Evolutionary conservation across 2,329 filamentous ascomycete species (phyloP), one percentile per base, ranked within the genome.

Genomic region (Neofusicoccum cordaticola): DNA sequence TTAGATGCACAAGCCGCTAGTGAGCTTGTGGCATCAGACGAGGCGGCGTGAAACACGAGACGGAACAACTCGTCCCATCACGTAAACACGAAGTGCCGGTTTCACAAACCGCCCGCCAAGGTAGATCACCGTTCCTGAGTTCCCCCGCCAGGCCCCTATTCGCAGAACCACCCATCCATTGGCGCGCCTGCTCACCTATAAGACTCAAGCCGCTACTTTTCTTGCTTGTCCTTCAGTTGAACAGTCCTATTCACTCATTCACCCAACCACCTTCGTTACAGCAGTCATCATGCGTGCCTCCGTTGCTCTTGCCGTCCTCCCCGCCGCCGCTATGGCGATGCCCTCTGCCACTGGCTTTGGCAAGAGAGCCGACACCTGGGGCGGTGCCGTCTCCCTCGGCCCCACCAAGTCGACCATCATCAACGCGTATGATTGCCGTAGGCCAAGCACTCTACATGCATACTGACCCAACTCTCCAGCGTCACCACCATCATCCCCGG

Each of bases 401-500:
- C 65, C 66, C n/a, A 69, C 73, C 2, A 78, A 73, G 53, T 78
- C 77, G 4, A 74, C 73, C 45, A 80, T 80, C 62, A 67, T 76
- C 67, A 73, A 76, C 37, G 74, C 78, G 2, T 35, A 22, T 41
- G 35, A 11, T 22, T 39, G 3, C 13, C 5, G 5, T 13, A 5
- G 9, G 13, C 37, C 37, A 39, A 11, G 5, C 37, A 5, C 37
- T 13, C 37, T 13, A 39, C 37, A 11, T 13, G 3, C 37, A 11
- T 13, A 39, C 37, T 39, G 13, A 39, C 8, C 37, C 27, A 7
- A 8, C 37, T 12, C 37, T 8, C 9, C 37, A 39, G 37, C 4
- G 74, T 77, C 13, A 80, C 79, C 7, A 79, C 74, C 5, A 65
- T 80, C n/a, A 75, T 78, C 41, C 78, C 78, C 1, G 79, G 79